A percentile compares a stretch with the other conserved stretches of the same genome.
These are phyloP conservation scores for Alternaria conjuncta DNA, from an alignment of 2,329 filamentous ascomycete species.

Conservation along the genomic window DNA sequence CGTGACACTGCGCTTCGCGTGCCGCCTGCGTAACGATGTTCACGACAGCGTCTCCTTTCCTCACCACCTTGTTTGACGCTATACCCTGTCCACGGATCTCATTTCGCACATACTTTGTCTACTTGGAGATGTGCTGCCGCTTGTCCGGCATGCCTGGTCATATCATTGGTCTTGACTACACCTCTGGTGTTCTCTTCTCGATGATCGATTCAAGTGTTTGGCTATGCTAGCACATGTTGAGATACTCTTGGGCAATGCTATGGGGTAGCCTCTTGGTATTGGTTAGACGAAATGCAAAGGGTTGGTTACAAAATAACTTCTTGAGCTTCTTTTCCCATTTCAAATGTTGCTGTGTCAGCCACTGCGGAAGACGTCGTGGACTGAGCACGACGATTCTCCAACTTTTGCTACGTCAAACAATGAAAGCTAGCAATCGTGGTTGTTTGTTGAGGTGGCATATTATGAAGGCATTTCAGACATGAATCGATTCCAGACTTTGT, in stretches of 20 bases:
- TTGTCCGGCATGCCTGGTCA: background rate
- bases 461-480: background rate
- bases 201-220: background rate
- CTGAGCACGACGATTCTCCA: background rate
- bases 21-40: constrained; percentile 2
- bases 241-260: background rate
- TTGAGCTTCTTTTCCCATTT: background rate
- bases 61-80: background rate
- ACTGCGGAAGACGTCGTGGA: background rate
- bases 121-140: background rate
- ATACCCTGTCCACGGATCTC: background rate
- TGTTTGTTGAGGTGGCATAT: background rate
- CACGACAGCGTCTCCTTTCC: background rate
- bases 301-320: background rate
- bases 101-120: background rate
- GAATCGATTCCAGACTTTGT: no score
- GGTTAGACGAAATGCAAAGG: background rate
- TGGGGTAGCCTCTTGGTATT: background rate
- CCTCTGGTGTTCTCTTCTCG: background rate
- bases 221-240: background rate
- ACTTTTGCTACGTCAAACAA: background rate
- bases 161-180: background rate
- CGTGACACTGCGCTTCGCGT: background rate
- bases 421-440: background rate
- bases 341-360: background rate